Percentiles rank a stretch among this genome's conserved stretches.
These are phyloP conservation scores for Fusarium avenaceum DNA, from an alignment of 2,329 filamentous ascomycete genomes.

Conservation along the genomic window DNA sequence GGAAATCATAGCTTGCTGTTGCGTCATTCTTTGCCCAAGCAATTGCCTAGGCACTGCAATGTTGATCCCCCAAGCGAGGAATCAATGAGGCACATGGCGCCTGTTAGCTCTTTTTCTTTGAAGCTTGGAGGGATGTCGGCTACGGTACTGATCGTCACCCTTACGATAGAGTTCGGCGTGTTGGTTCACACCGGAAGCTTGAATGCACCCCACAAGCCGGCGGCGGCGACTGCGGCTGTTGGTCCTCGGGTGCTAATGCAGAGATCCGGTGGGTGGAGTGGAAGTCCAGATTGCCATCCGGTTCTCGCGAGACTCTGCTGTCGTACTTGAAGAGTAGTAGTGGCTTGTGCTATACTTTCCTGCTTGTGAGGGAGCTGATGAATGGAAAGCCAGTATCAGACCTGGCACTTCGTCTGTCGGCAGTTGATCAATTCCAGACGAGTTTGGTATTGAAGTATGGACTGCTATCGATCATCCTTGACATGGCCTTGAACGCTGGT, in stretches of 20 bases:
- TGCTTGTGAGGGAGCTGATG: not conserved
- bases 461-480: no score
- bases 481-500: not conserved
- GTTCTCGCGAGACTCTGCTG: not conserved
- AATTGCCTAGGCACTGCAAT: not conserved
- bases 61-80: conserved; percentile 8
- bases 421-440: conserved; percentile 14
- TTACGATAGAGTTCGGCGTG: conserved; percentile 39
- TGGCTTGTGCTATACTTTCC: conserved; percentile 5
- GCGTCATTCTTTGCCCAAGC: not conserved
- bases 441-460: not conserved
- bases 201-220: conserved; percentile 40
- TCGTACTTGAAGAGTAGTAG: not conserved
- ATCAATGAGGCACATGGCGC: conserved; percentile 6
- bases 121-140: conserved; percentile 7
- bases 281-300: not conserved
- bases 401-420: conserved; percentile 12
- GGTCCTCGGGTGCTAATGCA: conserved; percentile 33
- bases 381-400: conserved; percentile 14
- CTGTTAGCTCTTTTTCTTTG: conserved; percentile 9
- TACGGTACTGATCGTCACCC: conserved; percentile 18
- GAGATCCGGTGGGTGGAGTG: conserved; percentile 10
- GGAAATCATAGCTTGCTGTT: not conserved
- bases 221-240: conserved; percentile 11
- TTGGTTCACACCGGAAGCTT: conserved; percentile 28